Base-by-base conservation (phyloP, 208 protist species). In the Leishmania mexicana region DNA sequence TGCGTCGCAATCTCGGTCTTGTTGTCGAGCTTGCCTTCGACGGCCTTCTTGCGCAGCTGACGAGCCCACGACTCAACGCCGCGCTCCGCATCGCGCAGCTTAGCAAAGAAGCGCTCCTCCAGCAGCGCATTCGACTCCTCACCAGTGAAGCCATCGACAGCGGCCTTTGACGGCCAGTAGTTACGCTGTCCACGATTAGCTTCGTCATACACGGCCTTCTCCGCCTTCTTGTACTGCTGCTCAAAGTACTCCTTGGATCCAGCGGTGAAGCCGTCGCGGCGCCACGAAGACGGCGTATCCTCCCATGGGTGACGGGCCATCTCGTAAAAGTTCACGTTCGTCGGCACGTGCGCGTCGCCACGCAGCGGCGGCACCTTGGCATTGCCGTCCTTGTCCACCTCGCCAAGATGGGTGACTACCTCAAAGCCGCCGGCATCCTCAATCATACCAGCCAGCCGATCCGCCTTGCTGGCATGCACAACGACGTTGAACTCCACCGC, bases 221-320 rank as follows among this genome's bases (percentile, higher is more conserved):
- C 93, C 24, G 95, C 95, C 42, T 85, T 86, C 77, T 89, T 88
- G 89, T 97, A 98, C 83, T 98, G 93, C 53, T 94, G 73, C 85
- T 96, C 90, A 81, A 96, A 97, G 86, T 95, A 94, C 78, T 73
- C 92, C 87, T 92, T 88, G 38, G 93, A 97, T 35, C 95, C 94
- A n/a, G 91, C 92, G n/a, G 95, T 98, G 84, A 92, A 93, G 78
- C 95, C 95, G 83, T 98, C 90, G 77, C 84, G 85, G 28, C 95
- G 92, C 92, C 90, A 97, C 45, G 94, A 97, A 19, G 93, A 92
- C 7, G 90, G 74, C 31, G 87, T 91, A 85, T 97, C 93, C 64
- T 96, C 92, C 93, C 93, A 98, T 65, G 95, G 95, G 85, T 98
- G 95, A 4, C 95, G 89, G 31, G 95, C 95, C 95, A 98, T 98